phyloP scores from a whole-genome alignment of 1,284 basidiomycete species.

The Wallemia mellicola region DNA sequence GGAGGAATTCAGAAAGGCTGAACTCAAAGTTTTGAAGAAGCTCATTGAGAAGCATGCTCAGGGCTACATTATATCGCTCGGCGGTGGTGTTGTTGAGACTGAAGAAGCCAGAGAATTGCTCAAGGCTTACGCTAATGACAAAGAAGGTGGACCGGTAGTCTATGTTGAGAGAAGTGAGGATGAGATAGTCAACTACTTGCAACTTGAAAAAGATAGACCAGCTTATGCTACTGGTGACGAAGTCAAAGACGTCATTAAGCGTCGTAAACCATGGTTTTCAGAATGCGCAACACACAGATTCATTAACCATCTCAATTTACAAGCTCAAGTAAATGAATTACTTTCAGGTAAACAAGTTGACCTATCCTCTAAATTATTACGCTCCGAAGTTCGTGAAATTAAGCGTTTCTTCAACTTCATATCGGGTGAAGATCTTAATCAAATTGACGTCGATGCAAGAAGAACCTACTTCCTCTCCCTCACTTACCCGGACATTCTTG shows the following conservation, averaged over 20 bases:
- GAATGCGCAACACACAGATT: conserved; percentile 63
- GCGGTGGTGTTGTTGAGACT: conserved; percentile 81
- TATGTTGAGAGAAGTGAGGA: conserved; percentile 38
- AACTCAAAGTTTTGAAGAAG: conserved; percentile 28
- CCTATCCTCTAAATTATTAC: conserved; percentile 6
- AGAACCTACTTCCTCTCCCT: conserved; percentile 73
- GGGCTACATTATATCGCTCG: conserved; percentile 42
- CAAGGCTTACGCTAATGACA: conserved; percentile 26
- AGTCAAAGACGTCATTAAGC: conserved; percentile 46
- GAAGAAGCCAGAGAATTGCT: conserved; percentile 39
- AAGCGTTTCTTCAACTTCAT: conserved; percentile 60
- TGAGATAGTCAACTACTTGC: conserved; percentile 46
- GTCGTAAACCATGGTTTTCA: conserved; percentile 64
- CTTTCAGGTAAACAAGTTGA: conserved; percentile 9
- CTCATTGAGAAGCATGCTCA: conserved; percentile 26
- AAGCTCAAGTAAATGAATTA: conserved; percentile 10
- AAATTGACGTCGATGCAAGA: conserved; percentile 20
- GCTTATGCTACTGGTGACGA: conserved; percentile 41
- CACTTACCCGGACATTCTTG: conserved; percentile 61
- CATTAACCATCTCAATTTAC: conserved; percentile 33
- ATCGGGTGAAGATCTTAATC: conserved; percentile 38
- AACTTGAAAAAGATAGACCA: conserved; percentile 42
- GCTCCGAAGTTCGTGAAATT: conserved; percentile 12
- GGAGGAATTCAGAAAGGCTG: conserved; percentile 38
- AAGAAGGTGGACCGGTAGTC: conserved; percentile 30